phyloP scores from a whole-genome alignment of 2,329 filamentous ascomycete genomes.

The Apiospora phragmitis region DNA sequence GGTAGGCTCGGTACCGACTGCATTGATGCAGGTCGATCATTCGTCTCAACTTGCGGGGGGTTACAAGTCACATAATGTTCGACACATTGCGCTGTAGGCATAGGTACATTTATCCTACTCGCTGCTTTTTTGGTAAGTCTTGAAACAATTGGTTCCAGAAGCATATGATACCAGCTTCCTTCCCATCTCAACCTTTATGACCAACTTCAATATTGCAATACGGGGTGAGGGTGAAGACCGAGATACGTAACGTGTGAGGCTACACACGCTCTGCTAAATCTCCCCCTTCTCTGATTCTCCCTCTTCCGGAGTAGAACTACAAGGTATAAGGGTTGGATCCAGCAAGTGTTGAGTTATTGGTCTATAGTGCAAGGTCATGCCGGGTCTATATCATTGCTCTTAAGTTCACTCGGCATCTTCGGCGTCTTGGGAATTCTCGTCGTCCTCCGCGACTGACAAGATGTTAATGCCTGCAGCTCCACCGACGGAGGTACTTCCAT shows the following conservation, averaged over 20 bases:
- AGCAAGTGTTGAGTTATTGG: neutral
- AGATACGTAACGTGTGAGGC: no score
- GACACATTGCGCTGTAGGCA: neutral
- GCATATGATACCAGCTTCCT: neutral
- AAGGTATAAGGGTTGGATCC: neutral
- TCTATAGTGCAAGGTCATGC: neutral
- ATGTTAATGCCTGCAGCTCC: slow-evolving; percentile 24
- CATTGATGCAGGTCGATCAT: slow-evolving; percentile 1
- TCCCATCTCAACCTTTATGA: no score
- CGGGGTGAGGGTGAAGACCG: no score
- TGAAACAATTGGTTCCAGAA: neutral
- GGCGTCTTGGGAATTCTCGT: neutral
- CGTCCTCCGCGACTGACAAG: neutral
- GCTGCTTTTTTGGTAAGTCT: neutral
- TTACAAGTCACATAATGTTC: neutral
- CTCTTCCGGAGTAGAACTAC: no score
- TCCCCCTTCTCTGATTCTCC: no score
- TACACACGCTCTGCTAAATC: no score
- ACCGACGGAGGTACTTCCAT: slow-evolving; percentile 23
- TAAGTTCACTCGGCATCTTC: neutral
- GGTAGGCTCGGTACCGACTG: neutral
- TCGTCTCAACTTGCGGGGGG: neutral
- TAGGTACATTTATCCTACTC: neutral
- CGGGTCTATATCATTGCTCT: neutral
- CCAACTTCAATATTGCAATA: neutral